A percentile compares a stretch with the other conserved stretches of the same genome.
Conservation (phyloP, 1,284 basidiomycete genomes). For the Naganishia sp. region DNA sequence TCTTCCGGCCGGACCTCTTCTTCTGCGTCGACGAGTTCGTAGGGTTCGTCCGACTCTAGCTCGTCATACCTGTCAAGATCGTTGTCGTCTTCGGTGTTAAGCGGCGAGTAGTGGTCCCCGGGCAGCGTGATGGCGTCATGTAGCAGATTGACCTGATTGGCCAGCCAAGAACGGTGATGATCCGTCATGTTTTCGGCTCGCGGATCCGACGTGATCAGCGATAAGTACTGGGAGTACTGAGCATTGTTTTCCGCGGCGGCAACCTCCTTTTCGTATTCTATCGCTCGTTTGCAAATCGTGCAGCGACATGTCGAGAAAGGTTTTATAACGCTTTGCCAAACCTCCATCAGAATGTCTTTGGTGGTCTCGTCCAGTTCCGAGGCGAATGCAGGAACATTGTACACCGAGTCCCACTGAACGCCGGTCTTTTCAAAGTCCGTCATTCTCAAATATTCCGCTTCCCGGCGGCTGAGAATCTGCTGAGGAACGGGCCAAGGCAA, state of each 20-base stretch:
- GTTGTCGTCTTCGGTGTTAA: slow-evolving; percentile 6
- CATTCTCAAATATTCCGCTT: slow-evolving; percentile 23
- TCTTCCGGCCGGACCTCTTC: slow-evolving; percentile 12
- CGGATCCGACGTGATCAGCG: slow-evolving; percentile 2
- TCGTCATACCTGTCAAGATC: not conserved
- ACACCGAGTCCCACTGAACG: not conserved
- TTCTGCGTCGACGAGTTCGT: not conserved
- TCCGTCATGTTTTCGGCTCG: slow-evolving; percentile 19
- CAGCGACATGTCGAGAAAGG: slow-evolving; percentile 16
- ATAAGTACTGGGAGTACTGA: slow-evolving; percentile 21
- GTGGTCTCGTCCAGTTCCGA: slow-evolving; percentile 16
- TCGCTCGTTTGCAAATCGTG: slow-evolving; percentile 15
- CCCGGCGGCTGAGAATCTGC: not conserved
- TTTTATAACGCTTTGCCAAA: slow-evolving; percentile 11
- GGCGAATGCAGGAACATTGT: slow-evolving; percentile 6
- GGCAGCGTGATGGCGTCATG: not conserved
- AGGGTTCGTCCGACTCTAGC: slow-evolving; percentile 4
- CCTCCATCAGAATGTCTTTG: slow-evolving; percentile 14
- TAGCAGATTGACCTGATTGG: slow-evolving; percentile 18
- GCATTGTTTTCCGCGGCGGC: slow-evolving; percentile 3
- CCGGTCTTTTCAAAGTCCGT: slow-evolving; percentile 13
- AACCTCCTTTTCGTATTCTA: slow-evolving; percentile 25
- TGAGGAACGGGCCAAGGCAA: slow-evolving; percentile 23
- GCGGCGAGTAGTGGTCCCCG: slow-evolving; percentile 2
- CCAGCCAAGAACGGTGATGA: slow-evolving; percentile 18